These are phyloP conservation scores for Pythium dissimile DNA, from an alignment of 352 stramenopile genomes.

Conservation along the genomic window DNA sequence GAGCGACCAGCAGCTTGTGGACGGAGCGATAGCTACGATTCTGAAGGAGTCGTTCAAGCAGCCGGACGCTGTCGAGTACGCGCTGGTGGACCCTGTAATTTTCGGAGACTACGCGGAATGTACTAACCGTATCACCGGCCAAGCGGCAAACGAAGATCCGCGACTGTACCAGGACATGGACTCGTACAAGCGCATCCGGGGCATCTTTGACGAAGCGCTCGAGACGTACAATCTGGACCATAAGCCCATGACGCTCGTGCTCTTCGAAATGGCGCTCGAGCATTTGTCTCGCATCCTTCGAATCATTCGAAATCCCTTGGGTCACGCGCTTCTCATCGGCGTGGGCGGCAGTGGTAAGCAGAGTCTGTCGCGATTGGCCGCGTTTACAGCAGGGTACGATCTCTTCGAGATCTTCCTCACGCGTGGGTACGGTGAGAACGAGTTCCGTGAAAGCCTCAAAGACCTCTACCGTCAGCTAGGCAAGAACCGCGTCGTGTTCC, in stretches of 20 bases:
- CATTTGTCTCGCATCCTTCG: slow-evolving; percentile 91
- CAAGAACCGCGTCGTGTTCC: slow-evolving; percentile 89
- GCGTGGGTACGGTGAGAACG: slow-evolving; percentile 90
- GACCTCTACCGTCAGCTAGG: slow-evolving; percentile 90
- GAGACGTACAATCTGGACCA: slow-evolving; percentile 95
- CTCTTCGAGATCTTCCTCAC: slow-evolving; percentile 95
- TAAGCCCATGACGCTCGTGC: slow-evolving; percentile 93
- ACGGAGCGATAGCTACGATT: slow-evolving; percentile 71
- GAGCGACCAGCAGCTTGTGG: slow-evolving; percentile 81
- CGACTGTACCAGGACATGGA: slow-evolving; percentile 94
- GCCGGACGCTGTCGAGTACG: slow-evolving; percentile 51
- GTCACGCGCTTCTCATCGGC: slow-evolving; percentile 92
- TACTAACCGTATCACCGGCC: slow-evolving; percentile 62
- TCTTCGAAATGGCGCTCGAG: slow-evolving; percentile 96
- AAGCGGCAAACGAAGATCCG: slow-evolving; percentile 65
- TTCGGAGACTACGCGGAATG: slow-evolving; percentile 93
- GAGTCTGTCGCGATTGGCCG: slow-evolving; percentile 88
- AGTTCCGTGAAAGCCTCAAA: slow-evolving; percentile 95
- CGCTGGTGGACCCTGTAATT: slow-evolving; percentile 78
- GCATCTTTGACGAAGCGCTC: slow-evolving; percentile 92
- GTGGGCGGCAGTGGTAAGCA: slow-evolving; percentile 95
- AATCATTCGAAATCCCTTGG: slow-evolving; percentile 91
- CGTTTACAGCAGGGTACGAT: slow-evolving; percentile 92
- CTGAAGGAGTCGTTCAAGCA: slow-evolving; percentile 67
- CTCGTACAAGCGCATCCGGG: slow-evolving; percentile 85